Evolutionary conservation across 2,329 filamentous ascomycete genomes (phyloP).

Genomic region (Pseudogymnoascus sp.): DNA sequence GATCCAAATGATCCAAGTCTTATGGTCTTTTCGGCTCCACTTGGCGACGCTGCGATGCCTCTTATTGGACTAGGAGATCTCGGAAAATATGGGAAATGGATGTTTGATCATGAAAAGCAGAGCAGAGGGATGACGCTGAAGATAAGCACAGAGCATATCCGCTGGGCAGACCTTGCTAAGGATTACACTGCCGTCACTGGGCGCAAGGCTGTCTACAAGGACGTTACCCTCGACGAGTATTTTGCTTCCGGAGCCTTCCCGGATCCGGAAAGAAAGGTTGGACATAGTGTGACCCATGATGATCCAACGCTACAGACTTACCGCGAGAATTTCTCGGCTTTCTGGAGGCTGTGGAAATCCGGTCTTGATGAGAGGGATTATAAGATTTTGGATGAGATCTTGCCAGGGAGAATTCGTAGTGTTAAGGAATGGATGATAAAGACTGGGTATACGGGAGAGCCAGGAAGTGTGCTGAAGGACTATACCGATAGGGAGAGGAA

Average conservation of each 20-base stretch:
- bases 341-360: constrained; percentile 14
- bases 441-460: constrained; percentile 14
- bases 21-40: constrained; percentile 10
- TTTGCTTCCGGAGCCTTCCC: constrained; percentile 12
- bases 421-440: constrained; percentile 16
- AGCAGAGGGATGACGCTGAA: constrained; percentile 18
- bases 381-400: constrained; percentile 17
- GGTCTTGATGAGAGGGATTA: constrained; percentile 11
- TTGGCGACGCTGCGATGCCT: constrained; percentile 11
- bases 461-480: constrained; percentile 15
- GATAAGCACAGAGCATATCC: constrained; percentile 18
- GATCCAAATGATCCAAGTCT: constrained; percentile 14
- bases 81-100: constrained; percentile 19
- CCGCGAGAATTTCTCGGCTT: constrained; percentile 13
- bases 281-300: constrained; percentile 13
- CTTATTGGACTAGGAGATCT: constrained; percentile 17
- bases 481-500: not conserved
- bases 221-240: constrained; percentile 12
- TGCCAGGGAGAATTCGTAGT: constrained; percentile 14
- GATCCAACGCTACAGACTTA: constrained; percentile 15
- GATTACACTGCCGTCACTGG: constrained; percentile 14
- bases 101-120: constrained; percentile 16
- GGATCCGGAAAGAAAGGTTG: constrained; percentile 14
- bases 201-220: constrained; percentile 10
- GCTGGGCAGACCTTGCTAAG: constrained; percentile 12